These are phyloP conservation scores for Cercospora beticola DNA, from an alignment of 2,329 filamentous ascomycete genomes.

Conservation along the genomic window DNA sequence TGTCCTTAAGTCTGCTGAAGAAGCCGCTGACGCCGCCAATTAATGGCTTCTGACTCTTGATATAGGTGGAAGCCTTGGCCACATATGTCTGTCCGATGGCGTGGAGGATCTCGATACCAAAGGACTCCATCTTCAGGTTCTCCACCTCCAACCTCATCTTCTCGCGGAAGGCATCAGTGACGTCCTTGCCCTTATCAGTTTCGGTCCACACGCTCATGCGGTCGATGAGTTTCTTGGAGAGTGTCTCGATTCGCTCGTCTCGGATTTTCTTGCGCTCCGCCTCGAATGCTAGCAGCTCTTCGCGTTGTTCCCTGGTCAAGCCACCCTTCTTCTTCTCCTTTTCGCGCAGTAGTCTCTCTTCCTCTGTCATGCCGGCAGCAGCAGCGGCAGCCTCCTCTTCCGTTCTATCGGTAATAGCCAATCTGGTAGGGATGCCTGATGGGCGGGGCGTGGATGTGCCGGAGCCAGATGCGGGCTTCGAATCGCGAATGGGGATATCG, in stretches of 20 bases:
- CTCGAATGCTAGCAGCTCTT: conserved; percentile 86
- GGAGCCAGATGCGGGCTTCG: conserved; percentile 35
- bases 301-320: conserved; percentile 85
- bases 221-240: conserved; percentile 82
- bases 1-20: conserved; percentile 90
- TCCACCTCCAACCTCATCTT: conserved; percentile 95
- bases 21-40: conserved; percentile 80
- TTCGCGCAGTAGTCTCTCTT: conserved; percentile 72
- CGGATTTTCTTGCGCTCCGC: conserved; percentile 78
- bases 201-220: conserved; percentile 95
- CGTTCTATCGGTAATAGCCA: conserved; percentile 83
- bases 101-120: conserved; percentile 92
- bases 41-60: conserved; percentile 95
- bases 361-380: conserved; percentile 64
- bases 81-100: conserved; percentile 91
- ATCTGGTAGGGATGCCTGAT: conserved; percentile 69
- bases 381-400: conserved; percentile 71
- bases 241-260: conserved; percentile 82
- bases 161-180: conserved; percentile 85
- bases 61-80: conserved; percentile 78
- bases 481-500: conserved; percentile 30
- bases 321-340: conserved; percentile 89
- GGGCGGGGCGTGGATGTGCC: conserved; percentile 52
- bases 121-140: conserved; percentile 98
- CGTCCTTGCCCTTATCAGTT: conserved; percentile 83